Conservation (phyloP, 805 yeast species). For the Torulaspora maleeae region DNA sequence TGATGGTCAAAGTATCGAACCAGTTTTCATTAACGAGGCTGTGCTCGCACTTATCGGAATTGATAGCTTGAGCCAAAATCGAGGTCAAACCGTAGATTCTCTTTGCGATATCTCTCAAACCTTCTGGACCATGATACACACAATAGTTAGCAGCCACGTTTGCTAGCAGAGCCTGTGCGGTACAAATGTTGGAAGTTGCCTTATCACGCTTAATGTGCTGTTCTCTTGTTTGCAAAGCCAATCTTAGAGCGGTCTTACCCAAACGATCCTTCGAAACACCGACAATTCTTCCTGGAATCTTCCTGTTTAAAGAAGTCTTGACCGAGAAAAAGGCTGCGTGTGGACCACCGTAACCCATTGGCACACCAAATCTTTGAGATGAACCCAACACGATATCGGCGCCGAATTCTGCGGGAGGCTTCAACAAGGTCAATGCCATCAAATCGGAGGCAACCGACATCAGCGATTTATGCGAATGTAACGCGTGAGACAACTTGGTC, state of each 20-base stretch:
- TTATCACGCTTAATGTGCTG: constrained; percentile 97
- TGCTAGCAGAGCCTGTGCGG: constrained; percentile 95
- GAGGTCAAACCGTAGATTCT: constrained; percentile 73
- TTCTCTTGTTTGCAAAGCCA: constrained; percentile 96
- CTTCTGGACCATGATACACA: constrained; percentile 92
- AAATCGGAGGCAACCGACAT: constrained; percentile 88
- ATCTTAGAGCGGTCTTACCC: constrained; percentile 82
- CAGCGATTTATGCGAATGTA: constrained; percentile 70
- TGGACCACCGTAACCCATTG: constrained; percentile 97
- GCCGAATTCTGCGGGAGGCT: constrained; percentile 78
- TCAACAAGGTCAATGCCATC: constrained; percentile 77
- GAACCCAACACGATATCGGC: constrained; percentile 94
- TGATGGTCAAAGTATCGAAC: constrained; percentile 84
- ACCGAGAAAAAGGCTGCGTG: constrained; percentile 98
- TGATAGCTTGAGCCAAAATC: constrained; percentile 58
- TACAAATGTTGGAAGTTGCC: constrained; percentile 96
- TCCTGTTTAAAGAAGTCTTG: constrained; percentile 71
- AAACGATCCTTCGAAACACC: constrained; percentile 90
- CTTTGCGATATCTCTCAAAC: constrained; percentile 70
- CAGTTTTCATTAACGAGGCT: constrained; percentile 53
- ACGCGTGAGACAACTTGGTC: constrained; percentile 51
- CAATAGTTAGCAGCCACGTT: constrained; percentile 95
- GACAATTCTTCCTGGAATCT: constrained; percentile 93
- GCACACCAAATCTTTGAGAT: constrained; percentile 95
- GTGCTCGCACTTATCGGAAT: constrained; percentile 38